Conservation (phyloP, 2,329 filamentous ascomycete genomes). For the Xylariaceae sp. region DNA sequence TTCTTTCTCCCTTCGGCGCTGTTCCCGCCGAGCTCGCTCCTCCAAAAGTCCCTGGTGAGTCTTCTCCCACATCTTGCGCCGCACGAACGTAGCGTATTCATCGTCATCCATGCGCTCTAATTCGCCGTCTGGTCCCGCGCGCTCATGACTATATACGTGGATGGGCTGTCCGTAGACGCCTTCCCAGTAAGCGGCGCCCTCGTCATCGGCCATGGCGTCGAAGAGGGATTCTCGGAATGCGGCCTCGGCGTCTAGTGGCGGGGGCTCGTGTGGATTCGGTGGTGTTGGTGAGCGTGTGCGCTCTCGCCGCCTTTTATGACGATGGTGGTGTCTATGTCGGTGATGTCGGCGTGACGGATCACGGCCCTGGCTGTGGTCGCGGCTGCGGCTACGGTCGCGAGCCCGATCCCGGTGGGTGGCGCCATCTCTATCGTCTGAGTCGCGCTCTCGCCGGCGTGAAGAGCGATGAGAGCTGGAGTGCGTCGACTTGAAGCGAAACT, state of each 20-base stretch:
- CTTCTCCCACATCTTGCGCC: constrained; percentile 91
- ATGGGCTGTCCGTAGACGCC: constrained; percentile 94
- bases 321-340: constrained; percentile 28
- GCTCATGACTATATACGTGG: constrained; percentile 65
- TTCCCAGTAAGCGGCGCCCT: constrained; percentile 94
- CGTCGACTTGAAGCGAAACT: constrained; percentile 42
- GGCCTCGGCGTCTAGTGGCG: constrained; percentile 59
- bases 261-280: constrained; percentile 43
- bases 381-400: constrained; percentile 10
- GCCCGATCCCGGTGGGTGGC: neutral
- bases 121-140: constrained; percentile 44
- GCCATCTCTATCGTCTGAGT: constrained; percentile 11
- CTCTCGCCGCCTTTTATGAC: constrained; percentile 22
- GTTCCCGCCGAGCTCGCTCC: constrained; percentile 62
- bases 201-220: constrained; percentile 94
- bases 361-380: constrained; percentile 6
- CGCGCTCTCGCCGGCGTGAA: constrained; percentile 14
- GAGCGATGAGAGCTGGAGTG: constrained; percentile 25
- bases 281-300: constrained; percentile 40
- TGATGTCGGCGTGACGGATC: constrained; percentile 14
- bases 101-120: constrained; percentile 89
- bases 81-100: constrained; percentile 82
- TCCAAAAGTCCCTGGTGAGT: constrained; percentile 80
- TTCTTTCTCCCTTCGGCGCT: constrained; percentile 47
- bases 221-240: constrained; percentile 94